These are phyloP conservation scores for Trypanosoma melophagium DNA, from an alignment of 208 protist genomes.

Conservation along the genomic window DNA sequence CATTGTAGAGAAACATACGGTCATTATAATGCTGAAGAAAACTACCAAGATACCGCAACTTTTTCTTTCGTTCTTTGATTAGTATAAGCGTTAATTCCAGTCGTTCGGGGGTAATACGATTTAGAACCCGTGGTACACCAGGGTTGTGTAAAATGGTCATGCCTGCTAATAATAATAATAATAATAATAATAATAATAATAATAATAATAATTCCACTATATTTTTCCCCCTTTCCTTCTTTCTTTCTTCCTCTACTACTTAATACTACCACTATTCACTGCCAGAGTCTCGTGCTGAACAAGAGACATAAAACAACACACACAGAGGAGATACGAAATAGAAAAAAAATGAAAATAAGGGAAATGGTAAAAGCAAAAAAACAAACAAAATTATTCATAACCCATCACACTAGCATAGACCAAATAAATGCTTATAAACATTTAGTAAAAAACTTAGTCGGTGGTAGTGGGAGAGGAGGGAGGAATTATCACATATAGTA, in stretches of 20 bases:
- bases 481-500: too few relatives aligned
- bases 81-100: conserved; percentile 62
- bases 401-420: too few relatives aligned
- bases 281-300: background rate
- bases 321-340: too few relatives aligned
- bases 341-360: too few relatives aligned
- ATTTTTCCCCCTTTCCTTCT: too few relatives aligned
- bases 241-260: background rate
- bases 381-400: too few relatives aligned
- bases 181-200: background rate
- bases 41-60: conserved; percentile 67
- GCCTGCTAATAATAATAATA: conserved; percentile 2
- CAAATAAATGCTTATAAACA: too few relatives aligned
- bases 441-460: too few relatives aligned
- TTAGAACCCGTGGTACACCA: conserved; percentile 62
- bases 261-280: too few relatives aligned
- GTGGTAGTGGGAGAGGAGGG: too few relatives aligned
- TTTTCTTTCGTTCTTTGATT: conserved; percentile 78
- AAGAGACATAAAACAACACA: background rate
- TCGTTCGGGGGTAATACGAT: conserved; percentile 57
- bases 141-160: conserved; percentile 53
- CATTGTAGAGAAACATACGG: conserved; percentile 54
- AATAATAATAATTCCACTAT: background rate
- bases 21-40: conserved; percentile 68
- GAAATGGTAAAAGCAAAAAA: too few relatives aligned